Conservation (phyloP, 2,329 filamentous ascomycete genomes). For the Clathrospora elynae region DNA sequence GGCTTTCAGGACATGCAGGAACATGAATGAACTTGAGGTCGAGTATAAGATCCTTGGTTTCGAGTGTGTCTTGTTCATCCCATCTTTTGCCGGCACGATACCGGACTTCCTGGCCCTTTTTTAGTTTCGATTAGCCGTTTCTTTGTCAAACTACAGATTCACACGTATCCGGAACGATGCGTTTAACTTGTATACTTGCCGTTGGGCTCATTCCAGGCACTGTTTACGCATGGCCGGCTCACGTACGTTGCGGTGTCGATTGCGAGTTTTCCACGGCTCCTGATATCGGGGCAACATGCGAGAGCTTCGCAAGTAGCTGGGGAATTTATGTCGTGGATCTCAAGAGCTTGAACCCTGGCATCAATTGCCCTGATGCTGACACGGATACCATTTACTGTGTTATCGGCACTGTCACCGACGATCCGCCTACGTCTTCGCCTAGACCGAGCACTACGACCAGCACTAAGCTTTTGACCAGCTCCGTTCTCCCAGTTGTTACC, state of each 20-base stretch:
- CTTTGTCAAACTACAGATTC: not conserved
- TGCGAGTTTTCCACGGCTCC: constrained; percentile 1
- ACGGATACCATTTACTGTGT: not conserved
- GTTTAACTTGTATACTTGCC: not conserved
- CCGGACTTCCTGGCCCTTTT: not conserved
- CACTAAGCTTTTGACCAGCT: not conserved
- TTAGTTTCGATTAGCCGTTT: not conserved
- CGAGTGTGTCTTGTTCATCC: not conserved
- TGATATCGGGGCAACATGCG: constrained; percentile 3
- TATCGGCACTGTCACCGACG: constrained; percentile 3
- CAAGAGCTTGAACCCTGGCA: constrained; percentile 2
- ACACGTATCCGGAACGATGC: constrained; percentile 1
- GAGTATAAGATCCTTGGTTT: constrained; percentile 2
- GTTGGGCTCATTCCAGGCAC: not conserved
- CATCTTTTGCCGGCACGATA: not conserved
- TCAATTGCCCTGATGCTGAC: constrained; percentile 1
- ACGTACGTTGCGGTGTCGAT: constrained; percentile 1
- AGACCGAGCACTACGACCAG: not conserved
- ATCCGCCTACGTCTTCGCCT: not conserved
- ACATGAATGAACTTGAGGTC: too few species aligned
- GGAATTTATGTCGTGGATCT: constrained; percentile 2
- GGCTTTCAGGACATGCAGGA: too few species aligned
- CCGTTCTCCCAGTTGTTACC: not conserved
- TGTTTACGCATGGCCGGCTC: not conserved
- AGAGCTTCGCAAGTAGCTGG: constrained; percentile 1